phyloP scores from a whole-genome alignment of 2,329 filamentous ascomycete species.

The Stagonosporopsis tanaceti region DNA sequence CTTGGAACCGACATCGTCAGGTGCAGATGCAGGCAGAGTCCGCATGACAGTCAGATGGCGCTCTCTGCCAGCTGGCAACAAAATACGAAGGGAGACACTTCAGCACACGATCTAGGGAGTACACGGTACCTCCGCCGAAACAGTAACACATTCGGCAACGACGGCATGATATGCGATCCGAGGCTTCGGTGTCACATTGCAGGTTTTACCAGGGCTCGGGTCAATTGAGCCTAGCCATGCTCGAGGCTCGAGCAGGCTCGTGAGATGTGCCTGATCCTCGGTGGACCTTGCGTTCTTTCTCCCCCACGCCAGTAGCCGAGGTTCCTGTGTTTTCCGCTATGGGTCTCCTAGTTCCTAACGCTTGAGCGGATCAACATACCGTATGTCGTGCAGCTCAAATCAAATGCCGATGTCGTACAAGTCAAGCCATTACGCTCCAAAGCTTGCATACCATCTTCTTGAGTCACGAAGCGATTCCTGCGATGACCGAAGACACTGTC shows the following conservation, averaged over 20 bases:
- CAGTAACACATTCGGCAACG: constrained; percentile 1
- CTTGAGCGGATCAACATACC: background rate
- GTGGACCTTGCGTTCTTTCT: constrained; percentile 25
- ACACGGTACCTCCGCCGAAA: background rate
- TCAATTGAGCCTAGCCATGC: constrained; percentile 21
- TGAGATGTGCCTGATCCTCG: constrained; percentile 44
- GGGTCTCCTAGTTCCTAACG: background rate
- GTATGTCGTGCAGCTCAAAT: background rate
- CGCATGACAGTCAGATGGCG: background rate
- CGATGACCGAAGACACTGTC: too few relatives aligned
- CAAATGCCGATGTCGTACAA: constrained; percentile 8
- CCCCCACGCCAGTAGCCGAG: constrained; percentile 41
- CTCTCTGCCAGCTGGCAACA: background rate
- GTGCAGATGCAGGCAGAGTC: background rate
- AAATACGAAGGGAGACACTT: background rate
- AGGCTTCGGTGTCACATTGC: constrained; percentile 27
- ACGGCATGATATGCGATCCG: constrained; percentile 1
- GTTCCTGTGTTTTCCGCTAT: constrained; percentile 28
- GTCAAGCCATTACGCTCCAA: background rate
- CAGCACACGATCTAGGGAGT: background rate
- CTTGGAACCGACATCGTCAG: background rate
- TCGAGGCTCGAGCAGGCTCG: constrained; percentile 33
- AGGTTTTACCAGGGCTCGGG: constrained; percentile 38
- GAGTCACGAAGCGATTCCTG: background rate
- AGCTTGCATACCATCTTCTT: background rate